Percentiles rank a stretch among this genome's conserved stretches.
Conservation (phyloP, 306 rosid genomes). For the Begonia fuchsioides region DNA sequence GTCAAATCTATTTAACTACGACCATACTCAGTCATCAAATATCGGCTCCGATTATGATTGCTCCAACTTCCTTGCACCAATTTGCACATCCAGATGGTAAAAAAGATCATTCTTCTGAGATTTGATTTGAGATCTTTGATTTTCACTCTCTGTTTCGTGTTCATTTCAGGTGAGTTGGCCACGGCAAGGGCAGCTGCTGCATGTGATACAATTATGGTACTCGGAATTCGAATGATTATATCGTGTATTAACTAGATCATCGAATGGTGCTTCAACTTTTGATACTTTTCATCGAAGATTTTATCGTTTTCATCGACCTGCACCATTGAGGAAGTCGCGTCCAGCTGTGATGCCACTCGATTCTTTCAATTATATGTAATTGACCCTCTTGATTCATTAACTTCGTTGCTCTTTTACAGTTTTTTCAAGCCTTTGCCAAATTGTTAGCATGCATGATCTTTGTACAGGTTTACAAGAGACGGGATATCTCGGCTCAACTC, state of each 20-base stretch:
- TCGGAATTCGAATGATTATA: neutral
- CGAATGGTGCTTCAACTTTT: neutral
- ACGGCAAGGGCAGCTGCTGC: conserved; percentile 69
- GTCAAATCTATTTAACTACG: conserved; percentile 45
- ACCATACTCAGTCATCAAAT: conserved; percentile 33
- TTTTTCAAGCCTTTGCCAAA: neutral
- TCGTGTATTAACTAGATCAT: neutral
- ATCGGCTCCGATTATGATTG: conserved; percentile 44
- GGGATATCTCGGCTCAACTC: conserved; percentile 32
- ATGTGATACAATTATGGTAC: conserved; percentile 55
- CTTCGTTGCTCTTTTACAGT: neutral
- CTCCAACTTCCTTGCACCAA: conserved; percentile 40
- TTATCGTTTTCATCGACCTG: conserved; percentile 31
- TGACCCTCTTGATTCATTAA: neutral
- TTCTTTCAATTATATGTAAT: conserved; percentile 61
- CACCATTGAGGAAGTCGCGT: conserved; percentile 53
- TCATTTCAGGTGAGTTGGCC: conserved; percentile 47
- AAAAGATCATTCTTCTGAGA: conserved; percentile 7
- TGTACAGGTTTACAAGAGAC: conserved; percentile 35
- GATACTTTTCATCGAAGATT: conserved; percentile 15
- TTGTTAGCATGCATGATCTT: neutral
- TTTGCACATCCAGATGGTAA: conserved; percentile 52
- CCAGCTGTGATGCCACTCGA: conserved; percentile 57
- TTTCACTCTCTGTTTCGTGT: neutral
- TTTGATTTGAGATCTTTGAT: neutral